Conservation (phyloP, 495 filamentous ascomycete genomes). For the Penicillium maclennaniae region DNA sequence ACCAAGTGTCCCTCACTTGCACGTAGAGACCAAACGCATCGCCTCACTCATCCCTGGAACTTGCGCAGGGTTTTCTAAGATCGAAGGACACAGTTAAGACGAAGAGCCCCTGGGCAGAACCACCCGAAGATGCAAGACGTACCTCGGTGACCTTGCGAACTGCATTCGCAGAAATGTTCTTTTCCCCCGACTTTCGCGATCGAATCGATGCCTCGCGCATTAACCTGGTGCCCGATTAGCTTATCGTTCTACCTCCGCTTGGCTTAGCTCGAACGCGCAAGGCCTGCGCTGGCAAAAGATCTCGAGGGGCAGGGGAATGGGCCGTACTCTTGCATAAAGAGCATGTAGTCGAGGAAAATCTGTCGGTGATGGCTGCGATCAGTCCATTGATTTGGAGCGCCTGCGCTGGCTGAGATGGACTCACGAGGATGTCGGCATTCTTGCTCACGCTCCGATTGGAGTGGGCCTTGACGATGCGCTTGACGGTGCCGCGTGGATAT, state of each 20-base stretch:
- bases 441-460: slow-evolving; percentile 74
- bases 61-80: slow-evolving; percentile 65
- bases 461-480: slow-evolving; percentile 86
- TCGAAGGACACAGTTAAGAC: slow-evolving; percentile 14
- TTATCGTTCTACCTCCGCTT: background rate
- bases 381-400: background rate
- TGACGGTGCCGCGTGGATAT: slow-evolving; percentile 80
- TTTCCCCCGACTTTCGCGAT: slow-evolving; percentile 69
- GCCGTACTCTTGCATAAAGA: slow-evolving; percentile 82
- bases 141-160: slow-evolving; percentile 77
- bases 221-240: slow-evolving; percentile 48
- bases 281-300: background rate
- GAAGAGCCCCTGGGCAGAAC: background rate
- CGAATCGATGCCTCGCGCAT: slow-evolving; percentile 80
- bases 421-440: slow-evolving; percentile 82
- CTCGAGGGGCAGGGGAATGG: background rate
- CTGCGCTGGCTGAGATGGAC: slow-evolving; percentile 11
- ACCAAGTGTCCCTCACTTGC: background rate
- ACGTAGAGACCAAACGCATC: background rate
- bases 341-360: slow-evolving; percentile 86
- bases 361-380: slow-evolving; percentile 25
- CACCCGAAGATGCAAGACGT: slow-evolving; percentile 14
- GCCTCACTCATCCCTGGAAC: slow-evolving; percentile 62
- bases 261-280: background rate
- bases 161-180: slow-evolving; percentile 65